Base-by-base conservation (phyloP, 129 eudicot species). In the Smallanthus sonchifolius region DNA sequence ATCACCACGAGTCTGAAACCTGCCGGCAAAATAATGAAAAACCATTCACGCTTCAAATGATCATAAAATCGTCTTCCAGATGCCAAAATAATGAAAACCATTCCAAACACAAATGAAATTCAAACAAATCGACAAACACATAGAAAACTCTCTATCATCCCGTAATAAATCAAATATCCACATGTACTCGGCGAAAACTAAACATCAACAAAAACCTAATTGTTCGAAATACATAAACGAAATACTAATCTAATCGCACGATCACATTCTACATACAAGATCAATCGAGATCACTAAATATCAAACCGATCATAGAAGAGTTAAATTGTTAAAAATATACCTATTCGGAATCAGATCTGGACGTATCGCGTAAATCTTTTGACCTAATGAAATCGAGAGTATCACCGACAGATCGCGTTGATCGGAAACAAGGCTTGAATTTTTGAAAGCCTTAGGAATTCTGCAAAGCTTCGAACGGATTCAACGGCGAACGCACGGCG, bases 341-440 rank as follows among this genome's bases (percentile, higher is more conserved):
- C 77, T 63, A 78, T 71, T 71, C 77, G 57, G 66, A 62, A 63
- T 78, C 82, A 71, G 82, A 78, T 78, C 82, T 63, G 77, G 37
- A 77, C 40, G 66, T 17, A 65, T 63, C 65, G 64, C 39, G 30
- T 20, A 44, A 74, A 44, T 48, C 70, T 63, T 63, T 37, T 62
- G 64, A 75, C n/a, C 35, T 13, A 67, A 42, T 30, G 42, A 66
- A 67, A 43, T 7, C 67, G 47, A 44, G 75, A 65, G 43, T 30
- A 72, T 40, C 67, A 39, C 51, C 61, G 28, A 63, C 59, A 20
- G 69, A 59, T 77, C 76, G 77, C 63, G 57, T 70, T 61, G 4
- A 54, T 40, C 14, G 28, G 19, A 63, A 10, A 28, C 4, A 17
- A 32, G 66, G 55, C 48, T 63, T 61, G 52, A 59, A 43, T 59